Conservation (phyloP, 2,329 filamentous ascomycete species). For the Colletotrichum euphorbiae region DNA sequence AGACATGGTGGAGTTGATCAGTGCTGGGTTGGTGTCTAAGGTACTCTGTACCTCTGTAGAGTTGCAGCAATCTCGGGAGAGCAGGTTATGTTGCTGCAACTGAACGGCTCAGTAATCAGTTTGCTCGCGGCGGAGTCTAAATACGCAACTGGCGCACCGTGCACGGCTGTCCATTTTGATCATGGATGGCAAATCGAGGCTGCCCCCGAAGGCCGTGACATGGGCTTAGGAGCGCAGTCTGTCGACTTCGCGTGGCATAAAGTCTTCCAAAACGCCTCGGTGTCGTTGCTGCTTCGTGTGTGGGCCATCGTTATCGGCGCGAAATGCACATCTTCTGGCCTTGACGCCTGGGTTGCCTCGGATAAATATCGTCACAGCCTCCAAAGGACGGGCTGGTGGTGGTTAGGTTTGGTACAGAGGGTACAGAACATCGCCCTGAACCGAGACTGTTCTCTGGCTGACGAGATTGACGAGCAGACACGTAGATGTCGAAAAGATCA, state of each 20-base stretch:
- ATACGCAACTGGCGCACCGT: background rate
- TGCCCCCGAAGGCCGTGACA: background rate
- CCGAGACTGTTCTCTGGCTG: background rate
- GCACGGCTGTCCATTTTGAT: background rate
- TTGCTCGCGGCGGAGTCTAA: background rate
- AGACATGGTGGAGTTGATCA: background rate
- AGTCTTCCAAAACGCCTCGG: background rate
- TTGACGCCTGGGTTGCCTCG: background rate
- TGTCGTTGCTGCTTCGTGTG: background rate
- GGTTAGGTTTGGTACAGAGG: background rate
- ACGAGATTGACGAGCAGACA: background rate
- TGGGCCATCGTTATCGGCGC: too few relatives aligned
- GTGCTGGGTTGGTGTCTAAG: background rate
- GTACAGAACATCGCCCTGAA: background rate
- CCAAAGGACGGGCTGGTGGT: background rate
- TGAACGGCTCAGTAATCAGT: background rate
- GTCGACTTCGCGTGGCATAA: background rate
- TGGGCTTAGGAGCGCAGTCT: background rate
- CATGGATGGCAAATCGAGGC: background rate
- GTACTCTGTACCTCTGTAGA: too few relatives aligned
- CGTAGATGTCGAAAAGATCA: background rate
- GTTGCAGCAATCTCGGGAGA: constrained; percentile 4
- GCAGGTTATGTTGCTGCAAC: constrained; percentile 1
- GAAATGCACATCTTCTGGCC: too few relatives aligned
- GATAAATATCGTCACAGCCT: background rate